Percentiles rank a stretch among this genome's conserved stretches.
phyloP scores from a whole-genome alignment of 1,139 yeast genomes.

The Kodamaea derodonti region DNA sequence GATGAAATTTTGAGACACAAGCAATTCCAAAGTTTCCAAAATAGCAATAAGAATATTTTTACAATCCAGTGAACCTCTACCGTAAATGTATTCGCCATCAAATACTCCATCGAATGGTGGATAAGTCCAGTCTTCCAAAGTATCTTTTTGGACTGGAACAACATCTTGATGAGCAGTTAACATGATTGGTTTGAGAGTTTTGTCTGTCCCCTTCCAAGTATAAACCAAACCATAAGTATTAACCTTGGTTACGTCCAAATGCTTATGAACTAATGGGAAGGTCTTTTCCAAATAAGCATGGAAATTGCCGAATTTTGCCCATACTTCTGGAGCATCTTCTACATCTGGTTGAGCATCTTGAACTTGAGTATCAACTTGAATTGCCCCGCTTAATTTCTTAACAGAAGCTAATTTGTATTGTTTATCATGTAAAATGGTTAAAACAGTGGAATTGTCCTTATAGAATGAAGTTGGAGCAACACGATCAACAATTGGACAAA shows the following conservation, averaged over 20 bases:
- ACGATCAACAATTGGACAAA: slow-evolving; percentile 30
- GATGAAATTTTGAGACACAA: slow-evolving; percentile 37
- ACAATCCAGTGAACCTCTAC: slow-evolving; percentile 66
- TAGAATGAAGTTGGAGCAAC: slow-evolving; percentile 28
- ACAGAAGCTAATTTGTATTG: slow-evolving; percentile 33
- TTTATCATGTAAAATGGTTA: slow-evolving; percentile 28
- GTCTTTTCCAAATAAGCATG: slow-evolving; percentile 43
- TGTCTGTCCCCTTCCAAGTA: slow-evolving; percentile 60
- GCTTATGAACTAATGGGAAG: slow-evolving; percentile 55
- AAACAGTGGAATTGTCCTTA: slow-evolving; percentile 34
- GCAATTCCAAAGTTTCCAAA: slow-evolving; percentile 54
- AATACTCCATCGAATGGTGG: slow-evolving; percentile 69
- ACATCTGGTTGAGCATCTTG: slow-evolving; percentile 43
- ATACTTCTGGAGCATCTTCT: slow-evolving; percentile 31
- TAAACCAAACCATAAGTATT: slow-evolving; percentile 66
- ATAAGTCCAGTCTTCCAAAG: slow-evolving; percentile 58
- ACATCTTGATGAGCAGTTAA: slow-evolving; percentile 80
- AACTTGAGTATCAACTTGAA: slow-evolving; percentile 43
- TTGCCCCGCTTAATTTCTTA: slow-evolving; percentile 37
- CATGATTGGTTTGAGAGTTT: slow-evolving; percentile 56
- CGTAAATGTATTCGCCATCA: slow-evolving; percentile 47
- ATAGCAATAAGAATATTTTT: slow-evolving; percentile 56
- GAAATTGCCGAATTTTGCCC: slow-evolving; percentile 47
- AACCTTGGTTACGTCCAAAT: slow-evolving; percentile 50
- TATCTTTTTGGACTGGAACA: slow-evolving; percentile 69